Conservation (phyloP, 164 flowering plant genomes). For the Nymphaea thermarum region DNA sequence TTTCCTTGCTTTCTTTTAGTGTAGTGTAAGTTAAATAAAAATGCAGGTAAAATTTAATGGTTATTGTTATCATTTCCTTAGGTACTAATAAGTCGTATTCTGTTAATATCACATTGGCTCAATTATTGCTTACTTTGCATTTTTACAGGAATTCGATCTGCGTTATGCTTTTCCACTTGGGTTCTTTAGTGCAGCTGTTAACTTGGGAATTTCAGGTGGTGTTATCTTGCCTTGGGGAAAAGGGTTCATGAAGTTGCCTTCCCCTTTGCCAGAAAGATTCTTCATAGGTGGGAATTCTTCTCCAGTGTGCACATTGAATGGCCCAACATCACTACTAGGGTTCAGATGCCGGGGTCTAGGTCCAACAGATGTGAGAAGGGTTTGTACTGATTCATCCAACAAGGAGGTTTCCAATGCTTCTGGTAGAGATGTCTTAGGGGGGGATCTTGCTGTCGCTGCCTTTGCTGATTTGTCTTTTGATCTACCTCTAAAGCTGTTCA, state of each 20-base stretch:
- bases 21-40: too few species aligned
- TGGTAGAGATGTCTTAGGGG: slow-evolving; percentile 70
- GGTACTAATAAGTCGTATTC: too few species aligned
- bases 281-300: slow-evolving; percentile 85
- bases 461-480: slow-evolving; percentile 91
- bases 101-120: neutral
- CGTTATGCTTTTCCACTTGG: slow-evolving; percentile 88
- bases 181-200: slow-evolving; percentile 59
- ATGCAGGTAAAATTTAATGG: too few species aligned
- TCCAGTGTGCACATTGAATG: slow-evolving; percentile 70
- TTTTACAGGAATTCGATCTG: slow-evolving; percentile 69
- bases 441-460: slow-evolving; percentile 77
- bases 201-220: slow-evolving; percentile 74
- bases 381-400: slow-evolving; percentile 17
- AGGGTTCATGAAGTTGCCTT: slow-evolving; percentile 46
- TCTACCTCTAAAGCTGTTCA: slow-evolving; percentile 60
- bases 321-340: slow-evolving; percentile 67
- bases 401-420: slow-evolving; percentile 17
- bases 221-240: slow-evolving; percentile 72
- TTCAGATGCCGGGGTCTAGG: slow-evolving; percentile 76
- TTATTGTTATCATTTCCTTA: too few species aligned
- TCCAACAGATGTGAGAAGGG: slow-evolving; percentile 64
- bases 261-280: slow-evolving; percentile 65
- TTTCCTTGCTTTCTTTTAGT: too few species aligned
- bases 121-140: neutral